These are phyloP conservation scores for Dactylorhiza incarnata DNA, from an alignment of 106 monocot species.

Conservation along the genomic window DNA sequence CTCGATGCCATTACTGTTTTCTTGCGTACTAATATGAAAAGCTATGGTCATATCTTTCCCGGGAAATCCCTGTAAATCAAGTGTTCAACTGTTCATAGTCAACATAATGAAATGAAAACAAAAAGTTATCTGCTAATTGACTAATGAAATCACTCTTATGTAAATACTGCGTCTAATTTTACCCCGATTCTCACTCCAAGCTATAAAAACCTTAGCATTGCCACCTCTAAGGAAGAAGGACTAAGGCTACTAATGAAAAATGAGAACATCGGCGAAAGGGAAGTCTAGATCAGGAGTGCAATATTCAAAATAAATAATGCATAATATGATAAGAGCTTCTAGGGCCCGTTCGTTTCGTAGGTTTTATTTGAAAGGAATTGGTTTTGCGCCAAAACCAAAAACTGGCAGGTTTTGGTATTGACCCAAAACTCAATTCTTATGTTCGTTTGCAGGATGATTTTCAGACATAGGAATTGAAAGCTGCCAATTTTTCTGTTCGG, in stretches of 20 bases:
- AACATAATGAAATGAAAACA: not conserved
- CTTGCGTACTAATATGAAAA: slow-evolving; percentile 12
- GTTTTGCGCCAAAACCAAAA: too few relatives aligned
- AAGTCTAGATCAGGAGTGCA: not conserved
- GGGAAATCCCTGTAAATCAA: slow-evolving; percentile 18
- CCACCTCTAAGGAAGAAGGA: not conserved
- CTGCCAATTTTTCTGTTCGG: too few relatives aligned
- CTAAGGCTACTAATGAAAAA: not conserved
- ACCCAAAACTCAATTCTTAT: too few relatives aligned
- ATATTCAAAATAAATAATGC: not conserved
- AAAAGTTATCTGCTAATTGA: not conserved
- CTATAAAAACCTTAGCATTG: not conserved
- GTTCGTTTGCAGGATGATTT: too few relatives aligned
- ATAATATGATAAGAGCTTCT: not conserved
- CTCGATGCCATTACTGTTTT: slow-evolving; percentile 47
- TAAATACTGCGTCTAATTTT: not conserved
- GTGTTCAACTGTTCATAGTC: not conserved
- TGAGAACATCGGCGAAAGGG: not conserved
- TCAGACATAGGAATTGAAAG: too few relatives aligned
- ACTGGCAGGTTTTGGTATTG: too few relatives aligned
- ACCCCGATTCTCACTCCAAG: not conserved
- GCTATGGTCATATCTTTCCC: slow-evolving; percentile 32
- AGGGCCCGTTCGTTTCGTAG: not conserved
- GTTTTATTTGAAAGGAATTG: too few relatives aligned
- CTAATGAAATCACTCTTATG: not conserved